Conservation (phyloP, 306 rosid genomes). For the Astragalus membranaceus region DNA sequence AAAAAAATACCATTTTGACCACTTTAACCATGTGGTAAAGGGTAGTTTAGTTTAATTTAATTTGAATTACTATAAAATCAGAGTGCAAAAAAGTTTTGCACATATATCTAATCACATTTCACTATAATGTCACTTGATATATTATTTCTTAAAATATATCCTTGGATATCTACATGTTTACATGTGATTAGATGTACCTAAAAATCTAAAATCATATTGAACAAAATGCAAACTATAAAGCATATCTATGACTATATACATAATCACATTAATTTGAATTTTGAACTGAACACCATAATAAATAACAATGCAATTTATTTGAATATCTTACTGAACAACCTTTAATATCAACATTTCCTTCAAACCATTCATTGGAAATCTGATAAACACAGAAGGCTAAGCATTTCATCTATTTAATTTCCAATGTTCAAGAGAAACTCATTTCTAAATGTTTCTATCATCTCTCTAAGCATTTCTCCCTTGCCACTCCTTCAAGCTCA, state of each 20-base stretch:
- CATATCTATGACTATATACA: neutral
- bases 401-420: neutral
- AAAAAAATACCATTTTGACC: no score
- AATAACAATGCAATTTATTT: neutral
- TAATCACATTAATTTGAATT: conserved; percentile 19
- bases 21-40: no score
- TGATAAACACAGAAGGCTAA: neutral
- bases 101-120: no score
- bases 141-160: no score
- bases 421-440: neutral
- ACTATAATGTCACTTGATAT: no score
- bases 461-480: conserved; percentile 4
- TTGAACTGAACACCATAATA: neutral
- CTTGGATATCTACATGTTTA: no score
- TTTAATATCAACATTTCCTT: conserved; percentile 2
- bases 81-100: no score
- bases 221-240: no score
- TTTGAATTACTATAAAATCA: no score
- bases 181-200: no score
- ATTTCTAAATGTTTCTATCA: conserved; percentile 14
- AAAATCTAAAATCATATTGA: no score
- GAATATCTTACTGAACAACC: neutral
- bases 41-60: no score
- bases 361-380: neutral
- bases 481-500: conserved; percentile 21